Percentiles rank a stretch among this genome's conserved stretches.
phyloP scores from a whole-genome alignment of 208 protist genomes.

The Leishmania major region DNA sequence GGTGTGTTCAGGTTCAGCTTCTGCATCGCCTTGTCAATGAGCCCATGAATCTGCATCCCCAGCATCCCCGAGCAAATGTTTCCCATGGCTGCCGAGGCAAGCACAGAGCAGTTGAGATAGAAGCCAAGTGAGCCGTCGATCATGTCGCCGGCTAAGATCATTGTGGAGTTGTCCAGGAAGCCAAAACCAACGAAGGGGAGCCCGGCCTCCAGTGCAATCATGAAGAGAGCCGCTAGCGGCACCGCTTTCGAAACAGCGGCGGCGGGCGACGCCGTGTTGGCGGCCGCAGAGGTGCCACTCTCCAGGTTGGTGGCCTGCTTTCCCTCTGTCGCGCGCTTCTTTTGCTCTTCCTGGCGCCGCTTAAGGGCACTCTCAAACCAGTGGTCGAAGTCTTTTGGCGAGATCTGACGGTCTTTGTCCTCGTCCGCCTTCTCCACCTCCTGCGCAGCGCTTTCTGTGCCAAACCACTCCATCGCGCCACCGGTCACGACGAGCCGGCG shows the following conservation, averaged over 20 bases:
- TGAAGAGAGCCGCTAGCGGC: conserved; percentile 55
- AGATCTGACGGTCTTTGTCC: conserved; percentile 84
- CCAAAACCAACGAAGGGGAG: conserved; percentile 93
- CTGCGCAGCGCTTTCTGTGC: conserved; percentile 76
- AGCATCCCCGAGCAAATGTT: conserved; percentile 89
- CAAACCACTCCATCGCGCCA: conserved; percentile 92
- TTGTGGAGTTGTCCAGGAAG: conserved; percentile 90
- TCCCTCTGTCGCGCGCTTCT: conserved; percentile 25
- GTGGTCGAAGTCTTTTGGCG: conserved; percentile 91
- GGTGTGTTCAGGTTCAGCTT: conserved; percentile 74
- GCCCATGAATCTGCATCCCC: conserved; percentile 91
- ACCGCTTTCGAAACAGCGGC: conserved; percentile 31
- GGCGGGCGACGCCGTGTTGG: conserved; percentile 2
- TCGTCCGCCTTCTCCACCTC: conserved; percentile 83
- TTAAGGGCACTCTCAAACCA: conserved; percentile 88
- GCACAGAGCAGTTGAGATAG: conserved; percentile 91
- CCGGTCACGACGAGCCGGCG: conserved; percentile 83
- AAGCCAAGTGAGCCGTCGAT: conserved; percentile 87
- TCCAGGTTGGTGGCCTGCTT: conserved; percentile 7
- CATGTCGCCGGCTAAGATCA: conserved; percentile 91
- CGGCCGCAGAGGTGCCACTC: neutral
- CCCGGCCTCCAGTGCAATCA: conserved; percentile 80
- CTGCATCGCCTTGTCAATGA: conserved; percentile 89
- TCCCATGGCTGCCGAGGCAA: conserved; percentile 91
- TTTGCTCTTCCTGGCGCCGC: conserved; percentile 53